Evolutionary conservation across 148 eudicot genomes (phyloP), one percentile per base, ranked within the genome.

Genomic region (Polygonum maritimum): DNA sequence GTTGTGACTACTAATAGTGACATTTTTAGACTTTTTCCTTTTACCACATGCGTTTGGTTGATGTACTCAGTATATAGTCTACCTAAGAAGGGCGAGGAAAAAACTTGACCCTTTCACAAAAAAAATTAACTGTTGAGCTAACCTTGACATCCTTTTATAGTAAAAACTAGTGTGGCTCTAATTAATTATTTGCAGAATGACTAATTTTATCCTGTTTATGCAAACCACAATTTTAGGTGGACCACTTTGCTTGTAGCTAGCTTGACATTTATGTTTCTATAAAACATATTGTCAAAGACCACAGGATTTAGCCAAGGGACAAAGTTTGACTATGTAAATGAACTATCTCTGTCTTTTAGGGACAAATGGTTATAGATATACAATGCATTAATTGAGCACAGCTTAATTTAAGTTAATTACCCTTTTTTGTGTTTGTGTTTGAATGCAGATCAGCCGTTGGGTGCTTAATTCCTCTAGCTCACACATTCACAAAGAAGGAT

Each of bases 281-380:
- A 31, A 62, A 11, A 1, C 15, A 2, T 14, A 65, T 65, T 33
- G 15, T 36, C 44, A 65, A 65, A 65, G 71, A 33, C 71, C 71
- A 33, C n/a, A 33, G 41, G 44, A 65, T 65, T 65, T 65, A 65
- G 71, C 71, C 71, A 35, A 65, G 71, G 41, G 35, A 65, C 12
- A 65, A 65, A 33, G 41, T 65, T 65, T 65, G 71, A 65, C 71
- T 35, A 35, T 35, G 39, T 10, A 62, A 31, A 13, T 18, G 33
- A 26, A 11, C 9, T 16, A 52, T 52, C 3, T 6, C 1, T 60
- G 38, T 4, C 26, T 22, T 60, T 54, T 10, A 16, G 21, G n/a
- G 11, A 52, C 18, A 52, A 58, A 58, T 8, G 47, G 9, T 44
- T 44, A 6, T 44, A 6, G 11, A 1, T 44, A 44, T 44, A 44